These are phyloP conservation scores for Aureobasidium lini DNA, from an alignment of 2,329 filamentous ascomycete genomes.

Conservation along the genomic window DNA sequence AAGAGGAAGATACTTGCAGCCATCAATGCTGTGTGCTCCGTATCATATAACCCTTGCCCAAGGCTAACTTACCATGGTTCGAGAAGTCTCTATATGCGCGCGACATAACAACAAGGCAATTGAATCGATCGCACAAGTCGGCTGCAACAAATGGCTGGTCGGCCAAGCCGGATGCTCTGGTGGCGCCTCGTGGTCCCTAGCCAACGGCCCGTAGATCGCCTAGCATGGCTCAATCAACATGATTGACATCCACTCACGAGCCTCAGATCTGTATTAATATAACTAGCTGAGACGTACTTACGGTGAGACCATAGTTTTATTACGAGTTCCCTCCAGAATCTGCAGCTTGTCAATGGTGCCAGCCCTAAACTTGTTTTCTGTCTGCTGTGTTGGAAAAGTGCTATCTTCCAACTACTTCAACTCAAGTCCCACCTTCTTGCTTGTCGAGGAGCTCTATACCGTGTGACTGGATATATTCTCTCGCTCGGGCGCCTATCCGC, in stretches of 20 bases:
- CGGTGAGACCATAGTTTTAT: constrained; percentile 10
- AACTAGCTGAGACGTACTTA: constrained; percentile 8
- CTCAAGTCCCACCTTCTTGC: not conserved
- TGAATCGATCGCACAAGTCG: not conserved
- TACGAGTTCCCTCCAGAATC: not conserved
- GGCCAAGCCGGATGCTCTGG: not conserved
- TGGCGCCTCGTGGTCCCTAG: not conserved
- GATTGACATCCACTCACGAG: constrained; percentile 1
- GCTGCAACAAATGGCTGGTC: not conserved
- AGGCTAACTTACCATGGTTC: not conserved
- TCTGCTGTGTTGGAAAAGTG: not conserved
- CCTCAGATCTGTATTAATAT: constrained; percentile 6
- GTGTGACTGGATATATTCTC: not conserved
- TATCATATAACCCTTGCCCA: too few relatives aligned
- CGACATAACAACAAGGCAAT: not conserved
- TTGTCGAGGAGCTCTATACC: not conserved
- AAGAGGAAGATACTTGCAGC: not conserved
- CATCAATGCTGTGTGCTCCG: too few relatives aligned
- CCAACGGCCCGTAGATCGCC: not conserved
- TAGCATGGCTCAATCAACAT: constrained; percentile 6
- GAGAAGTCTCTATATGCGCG: too few relatives aligned
- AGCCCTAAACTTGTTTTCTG: constrained; percentile 6
- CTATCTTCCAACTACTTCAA: not conserved
- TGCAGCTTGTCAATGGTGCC: not conserved
- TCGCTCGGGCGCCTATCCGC: not conserved